These are phyloP conservation scores for Leishmania braziliensis DNA, from an alignment of 208 protist genomes.

Conservation along the genomic window DNA sequence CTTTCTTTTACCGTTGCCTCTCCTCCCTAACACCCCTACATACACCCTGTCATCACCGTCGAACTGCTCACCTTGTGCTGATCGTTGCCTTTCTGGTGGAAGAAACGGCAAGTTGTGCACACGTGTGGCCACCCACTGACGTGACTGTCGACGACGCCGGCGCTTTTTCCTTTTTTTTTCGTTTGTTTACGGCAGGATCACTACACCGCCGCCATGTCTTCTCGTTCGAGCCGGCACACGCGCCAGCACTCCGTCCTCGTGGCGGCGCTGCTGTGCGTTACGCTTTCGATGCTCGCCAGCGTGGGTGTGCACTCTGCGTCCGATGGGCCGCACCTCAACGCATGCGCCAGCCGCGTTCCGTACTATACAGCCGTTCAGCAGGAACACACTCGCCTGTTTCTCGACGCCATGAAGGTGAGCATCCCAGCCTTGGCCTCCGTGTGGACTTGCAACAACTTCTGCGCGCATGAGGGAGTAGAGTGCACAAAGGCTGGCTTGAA, in stretches of 20 bases:
- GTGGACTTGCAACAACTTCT: slow-evolving; percentile 35
- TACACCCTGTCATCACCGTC: background rate
- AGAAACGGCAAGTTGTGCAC: background rate
- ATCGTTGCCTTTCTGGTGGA: background rate
- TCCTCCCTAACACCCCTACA: background rate
- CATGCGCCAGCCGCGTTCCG: slow-evolving; percentile 10
- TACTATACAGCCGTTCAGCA: slow-evolving; percentile 17
- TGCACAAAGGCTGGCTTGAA: slow-evolving; percentile 11
- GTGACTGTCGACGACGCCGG: background rate
- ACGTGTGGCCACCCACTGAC: background rate
- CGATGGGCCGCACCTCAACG: background rate
- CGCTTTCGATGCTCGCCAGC: slow-evolving; percentile 6
- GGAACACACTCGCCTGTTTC: slow-evolving; percentile 19
- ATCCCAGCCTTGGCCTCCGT: slow-evolving; percentile 7
- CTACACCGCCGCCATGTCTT: slow-evolving; percentile 8
- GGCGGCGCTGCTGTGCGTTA: slow-evolving; percentile 16
- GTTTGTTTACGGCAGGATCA: background rate
- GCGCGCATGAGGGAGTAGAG: slow-evolving; percentile 16
- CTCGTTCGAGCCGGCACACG: background rate
- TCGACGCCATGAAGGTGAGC: slow-evolving; percentile 16
- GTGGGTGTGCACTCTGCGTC: slow-evolving; percentile 4
- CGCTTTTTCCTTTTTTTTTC: background rate
- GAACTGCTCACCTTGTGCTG: background rate
- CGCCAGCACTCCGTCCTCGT: slow-evolving; percentile 1
- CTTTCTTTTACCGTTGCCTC: background rate